A percentile compares a stretch with the other conserved stretches of the same genome.
phyloP scores from a whole-genome alignment of 2,329 filamentous ascomycete species.

The Dendryphion nanum region DNA sequence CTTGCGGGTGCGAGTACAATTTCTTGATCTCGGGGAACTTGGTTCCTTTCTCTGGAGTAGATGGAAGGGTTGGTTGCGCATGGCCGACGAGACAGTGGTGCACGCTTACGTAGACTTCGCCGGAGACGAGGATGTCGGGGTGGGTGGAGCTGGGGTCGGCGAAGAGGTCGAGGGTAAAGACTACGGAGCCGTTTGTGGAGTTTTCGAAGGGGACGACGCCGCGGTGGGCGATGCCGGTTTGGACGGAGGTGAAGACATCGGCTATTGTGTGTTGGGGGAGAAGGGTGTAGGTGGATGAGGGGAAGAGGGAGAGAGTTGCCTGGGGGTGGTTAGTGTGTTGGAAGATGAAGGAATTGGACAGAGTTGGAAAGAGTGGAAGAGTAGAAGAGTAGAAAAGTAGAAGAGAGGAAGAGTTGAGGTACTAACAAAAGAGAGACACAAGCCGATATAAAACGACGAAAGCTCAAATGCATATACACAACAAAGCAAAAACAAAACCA shows the following conservation, averaged over 20 bases:
- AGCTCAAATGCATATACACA: too few relatives aligned
- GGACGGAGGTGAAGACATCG: constrained; percentile 79
- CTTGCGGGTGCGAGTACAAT: constrained; percentile 92
- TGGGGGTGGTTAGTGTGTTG: constrained; percentile 29
- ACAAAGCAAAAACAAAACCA: too few relatives aligned
- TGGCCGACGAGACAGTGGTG: constrained; percentile 79
- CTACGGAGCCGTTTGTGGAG: constrained; percentile 88
- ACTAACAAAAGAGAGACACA: too few relatives aligned
- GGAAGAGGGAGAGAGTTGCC: constrained; percentile 55
- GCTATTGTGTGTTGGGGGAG: constrained; percentile 47
- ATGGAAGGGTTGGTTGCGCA: constrained; percentile 2
- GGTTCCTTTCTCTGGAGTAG: constrained; percentile 44
- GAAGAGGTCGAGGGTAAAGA: constrained; percentile 85
- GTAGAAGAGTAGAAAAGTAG: too few relatives aligned
- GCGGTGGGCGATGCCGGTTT: constrained; percentile 61
- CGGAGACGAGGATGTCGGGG: constrained; percentile 71
- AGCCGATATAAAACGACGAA: too few relatives aligned
- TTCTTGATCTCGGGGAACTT: constrained; percentile 64
- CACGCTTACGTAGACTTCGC: constrained; percentile 82
- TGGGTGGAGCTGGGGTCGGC: constrained; percentile 68
- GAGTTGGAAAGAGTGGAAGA: constrained; percentile 6
- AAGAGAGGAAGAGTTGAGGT: too few relatives aligned
- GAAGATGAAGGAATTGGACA: too few relatives aligned
- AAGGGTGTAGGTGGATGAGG: constrained; percentile 37
- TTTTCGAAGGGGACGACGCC: constrained; percentile 96